A percentile compares a stretch with the other conserved stretches of the same genome.
These are phyloP conservation scores for Pichia scutulata DNA, from an alignment of 805 yeast species.

Conservation along the genomic window DNA sequence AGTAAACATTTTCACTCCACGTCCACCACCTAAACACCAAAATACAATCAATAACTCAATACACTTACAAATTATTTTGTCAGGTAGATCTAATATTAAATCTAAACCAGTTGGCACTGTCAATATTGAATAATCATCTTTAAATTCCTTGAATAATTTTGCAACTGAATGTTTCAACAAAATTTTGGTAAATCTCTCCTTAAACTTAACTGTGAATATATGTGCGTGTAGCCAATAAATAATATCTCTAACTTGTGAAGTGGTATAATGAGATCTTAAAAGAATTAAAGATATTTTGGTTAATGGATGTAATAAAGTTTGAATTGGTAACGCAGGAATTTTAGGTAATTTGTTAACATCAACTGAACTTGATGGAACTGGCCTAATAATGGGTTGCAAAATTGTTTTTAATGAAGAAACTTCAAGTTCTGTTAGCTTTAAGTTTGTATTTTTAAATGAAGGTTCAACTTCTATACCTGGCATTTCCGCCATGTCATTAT, in stretches of 20 bases:
- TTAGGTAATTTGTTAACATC: conserved; percentile 5
- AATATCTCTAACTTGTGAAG: conserved; percentile 9
- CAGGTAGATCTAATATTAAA: conserved; percentile 2
- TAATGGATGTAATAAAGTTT: background rate
- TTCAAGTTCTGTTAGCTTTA: background rate
- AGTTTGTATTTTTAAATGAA: background rate
- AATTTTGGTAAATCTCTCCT: conserved; percentile 17
- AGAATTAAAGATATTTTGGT: background rate
- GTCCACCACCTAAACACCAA: conserved; percentile 12
- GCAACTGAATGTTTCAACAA: conserved; percentile 14
- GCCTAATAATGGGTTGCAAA: conserved; percentile 2
- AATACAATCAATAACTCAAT: conserved; percentile 21
- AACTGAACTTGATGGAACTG: conserved; percentile 1
- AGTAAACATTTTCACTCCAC: conserved; percentile 17
- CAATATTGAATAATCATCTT: conserved; percentile 19
- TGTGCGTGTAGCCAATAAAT: conserved; percentile 19
- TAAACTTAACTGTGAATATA: conserved; percentile 18
- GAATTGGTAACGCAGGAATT: conserved; percentile 6
- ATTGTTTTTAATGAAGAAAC: background rate
- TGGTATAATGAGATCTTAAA: conserved; percentile 1
- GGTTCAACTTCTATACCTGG: background rate
- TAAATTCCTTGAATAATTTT: conserved; percentile 18
- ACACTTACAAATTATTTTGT: conserved; percentile 2
- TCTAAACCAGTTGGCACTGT: conserved; percentile 7
- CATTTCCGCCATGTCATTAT: background rate